phyloP scores from a whole-genome alignment of 257 asterid species.

The Solanum chiquidenum region DNA sequence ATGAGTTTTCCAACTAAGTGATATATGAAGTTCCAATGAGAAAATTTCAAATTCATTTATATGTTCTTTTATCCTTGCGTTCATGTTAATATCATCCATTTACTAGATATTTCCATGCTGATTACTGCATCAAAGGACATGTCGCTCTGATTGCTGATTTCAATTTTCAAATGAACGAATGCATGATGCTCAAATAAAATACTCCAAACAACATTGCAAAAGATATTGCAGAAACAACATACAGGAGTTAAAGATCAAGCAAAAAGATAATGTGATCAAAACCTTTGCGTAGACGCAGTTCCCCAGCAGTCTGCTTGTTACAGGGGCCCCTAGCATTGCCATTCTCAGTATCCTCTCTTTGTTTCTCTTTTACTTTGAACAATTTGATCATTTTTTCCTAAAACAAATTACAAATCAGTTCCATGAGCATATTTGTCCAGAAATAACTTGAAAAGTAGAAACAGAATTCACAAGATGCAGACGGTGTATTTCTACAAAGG shows the following conservation, averaged over 20 bases:
- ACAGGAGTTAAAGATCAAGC: neutral
- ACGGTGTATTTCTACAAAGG: neutral
- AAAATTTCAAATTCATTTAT: neutral
- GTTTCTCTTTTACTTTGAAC: constrained; percentile 29
- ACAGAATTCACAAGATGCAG: neutral
- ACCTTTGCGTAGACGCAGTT: constrained; percentile 25
- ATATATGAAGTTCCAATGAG: neutral
- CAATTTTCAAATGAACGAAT: neutral
- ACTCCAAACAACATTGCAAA: neutral
- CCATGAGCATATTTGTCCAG: neutral
- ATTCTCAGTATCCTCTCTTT: constrained; percentile 11
- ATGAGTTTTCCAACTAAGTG: neutral
- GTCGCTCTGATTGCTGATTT: neutral
- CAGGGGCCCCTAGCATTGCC: constrained; percentile 3
- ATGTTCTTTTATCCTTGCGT: neutral
- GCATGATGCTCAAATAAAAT: neutral
- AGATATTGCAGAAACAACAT: neutral
- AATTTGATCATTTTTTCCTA: constrained; percentile 24
- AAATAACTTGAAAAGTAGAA: neutral
- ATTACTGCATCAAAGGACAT: neutral
- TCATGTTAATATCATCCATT: neutral
- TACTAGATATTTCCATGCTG: neutral
- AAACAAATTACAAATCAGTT: neutral
- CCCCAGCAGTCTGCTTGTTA: constrained; percentile 21
- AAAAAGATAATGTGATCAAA: neutral